Evolutionary conservation across 1,284 basidiomycete species (phyloP).

Genomic region (Pseudozyma hubeiensis): DNA sequence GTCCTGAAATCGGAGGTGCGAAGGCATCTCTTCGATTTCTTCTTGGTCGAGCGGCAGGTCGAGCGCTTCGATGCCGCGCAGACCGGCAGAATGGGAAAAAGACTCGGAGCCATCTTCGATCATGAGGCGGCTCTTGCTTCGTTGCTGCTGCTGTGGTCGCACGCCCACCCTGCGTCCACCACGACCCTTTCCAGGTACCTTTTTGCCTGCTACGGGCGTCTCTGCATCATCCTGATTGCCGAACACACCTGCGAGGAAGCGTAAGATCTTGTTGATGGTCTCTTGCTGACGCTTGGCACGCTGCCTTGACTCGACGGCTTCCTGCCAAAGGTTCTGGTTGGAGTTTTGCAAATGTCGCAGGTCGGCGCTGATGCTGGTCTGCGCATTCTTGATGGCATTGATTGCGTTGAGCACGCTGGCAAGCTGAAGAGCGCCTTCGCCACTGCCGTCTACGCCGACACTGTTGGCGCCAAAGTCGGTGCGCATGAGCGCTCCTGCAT

Average conservation of each 20-base stretch:
- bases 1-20: slow-evolving; percentile 46
- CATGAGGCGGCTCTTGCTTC: slow-evolving; percentile 47
- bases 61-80: slow-evolving; percentile 27
- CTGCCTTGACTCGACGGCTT: slow-evolving; percentile 82
- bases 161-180: slow-evolving; percentile 62
- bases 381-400: slow-evolving; percentile 88
- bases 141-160: slow-evolving; percentile 36
- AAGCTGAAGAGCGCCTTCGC: slow-evolving; percentile 54
- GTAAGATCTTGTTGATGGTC: slow-evolving; percentile 94
- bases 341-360: slow-evolving; percentile 87
- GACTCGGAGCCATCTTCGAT: slow-evolving; percentile 38
- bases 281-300: slow-evolving; percentile 91
- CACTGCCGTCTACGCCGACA: slow-evolving; percentile 4
- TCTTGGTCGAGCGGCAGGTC: slow-evolving; percentile 44
- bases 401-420: slow-evolving; percentile 80
- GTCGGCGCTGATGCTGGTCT: slow-evolving; percentile 87
- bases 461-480: slow-evolving; percentile 43
- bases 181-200: slow-evolving; percentile 37
- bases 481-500: slow-evolving; percentile 48
- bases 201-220: slow-evolving; percentile 23
- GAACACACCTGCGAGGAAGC: slow-evolving; percentile 93
- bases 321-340: slow-evolving; percentile 92
- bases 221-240: slow-evolving; percentile 73
- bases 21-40: slow-evolving; percentile 54
- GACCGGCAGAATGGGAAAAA: slow-evolving; percentile 7